Evolutionary conservation across 225 moss, liverwort and hornwort genomes (phyloP).

Genomic region (Sphagnum contortum): DNA sequence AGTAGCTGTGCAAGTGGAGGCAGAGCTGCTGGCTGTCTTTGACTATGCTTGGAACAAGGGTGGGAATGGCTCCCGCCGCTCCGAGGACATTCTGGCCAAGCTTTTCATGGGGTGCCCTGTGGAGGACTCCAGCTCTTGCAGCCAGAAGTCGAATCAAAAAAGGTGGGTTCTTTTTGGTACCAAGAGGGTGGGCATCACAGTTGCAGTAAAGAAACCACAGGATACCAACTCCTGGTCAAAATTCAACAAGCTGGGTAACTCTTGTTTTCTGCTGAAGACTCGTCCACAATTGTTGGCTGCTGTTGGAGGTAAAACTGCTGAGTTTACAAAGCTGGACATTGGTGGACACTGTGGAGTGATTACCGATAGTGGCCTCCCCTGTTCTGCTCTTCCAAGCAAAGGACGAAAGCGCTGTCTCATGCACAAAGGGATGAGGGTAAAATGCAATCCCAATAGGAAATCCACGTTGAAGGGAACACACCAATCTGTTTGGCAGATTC

Average conservation of each 20-base stretch:
- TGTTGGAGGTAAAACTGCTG: background rate
- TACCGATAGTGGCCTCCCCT: conserved; percentile 16
- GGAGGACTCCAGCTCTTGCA: conserved; percentile 26
- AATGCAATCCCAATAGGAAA: conserved; percentile 5
- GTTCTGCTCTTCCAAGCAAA: conserved; percentile 23
- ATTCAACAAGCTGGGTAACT: conserved; percentile 3
- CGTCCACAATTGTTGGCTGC: conserved; percentile 6
- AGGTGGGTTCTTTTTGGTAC: conserved; percentile 30
- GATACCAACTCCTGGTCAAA: conserved; percentile 9
- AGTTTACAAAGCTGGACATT: conserved; percentile 3
- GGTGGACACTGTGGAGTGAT: background rate
- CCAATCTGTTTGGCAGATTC: no score
- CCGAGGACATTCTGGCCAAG: conserved; percentile 72
- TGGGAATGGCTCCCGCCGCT: conserved; percentile 62
- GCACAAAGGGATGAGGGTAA: conserved; percentile 43
- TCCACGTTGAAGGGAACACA: no score
- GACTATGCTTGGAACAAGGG: conserved; percentile 91
- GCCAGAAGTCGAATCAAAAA: conserved; percentile 12
- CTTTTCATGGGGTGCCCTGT: conserved; percentile 50
- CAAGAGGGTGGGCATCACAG: conserved; percentile 60
- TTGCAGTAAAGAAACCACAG: conserved; percentile 55
- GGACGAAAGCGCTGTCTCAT: conserved; percentile 34
- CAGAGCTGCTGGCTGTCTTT: conserved; percentile 69
- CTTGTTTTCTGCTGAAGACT: conserved; percentile 7
- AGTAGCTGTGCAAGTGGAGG: conserved; percentile 70